phyloP scores from a whole-genome alignment of 2,329 filamentous ascomycete genomes.

The Claviceps sp. region DNA sequence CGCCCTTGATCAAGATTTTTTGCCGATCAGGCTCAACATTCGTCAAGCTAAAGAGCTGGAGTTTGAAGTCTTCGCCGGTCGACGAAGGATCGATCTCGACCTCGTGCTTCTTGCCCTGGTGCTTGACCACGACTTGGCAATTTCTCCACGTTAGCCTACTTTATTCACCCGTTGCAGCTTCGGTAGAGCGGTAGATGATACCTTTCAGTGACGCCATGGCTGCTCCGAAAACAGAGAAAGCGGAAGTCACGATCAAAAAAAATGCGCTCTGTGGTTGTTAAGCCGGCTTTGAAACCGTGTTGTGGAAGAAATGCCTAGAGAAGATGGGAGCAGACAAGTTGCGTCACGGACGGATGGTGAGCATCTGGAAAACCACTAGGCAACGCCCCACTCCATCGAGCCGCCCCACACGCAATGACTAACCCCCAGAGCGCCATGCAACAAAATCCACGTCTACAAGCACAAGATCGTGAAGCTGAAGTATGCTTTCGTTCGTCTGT shows the following conservation, averaged over 20 bases:
- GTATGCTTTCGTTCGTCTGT: background rate
- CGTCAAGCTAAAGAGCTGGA: conserved; percentile 87
- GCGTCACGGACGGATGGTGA: background rate
- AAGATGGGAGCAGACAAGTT: background rate
- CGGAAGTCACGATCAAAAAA: background rate
- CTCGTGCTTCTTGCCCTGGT: conserved; percentile 89
- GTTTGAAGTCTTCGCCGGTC: conserved; percentile 87
- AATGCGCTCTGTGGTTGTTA: background rate
- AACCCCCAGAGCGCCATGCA: background rate
- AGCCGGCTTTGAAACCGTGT: background rate
- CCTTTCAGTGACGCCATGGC: conserved; percentile 40
- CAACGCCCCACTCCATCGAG: background rate
- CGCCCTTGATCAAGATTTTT: conserved; percentile 88
- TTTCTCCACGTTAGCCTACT: conserved; percentile 9
- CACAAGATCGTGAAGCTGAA: too few relatives aligned
- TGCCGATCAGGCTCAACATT: conserved; percentile 93
- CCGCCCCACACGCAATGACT: background rate
- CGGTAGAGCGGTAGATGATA: conserved; percentile 18
- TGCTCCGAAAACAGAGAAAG: background rate
- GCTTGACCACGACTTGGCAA: conserved; percentile 70
- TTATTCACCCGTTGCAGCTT: background rate
- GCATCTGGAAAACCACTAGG: background rate
- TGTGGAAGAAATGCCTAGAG: background rate
- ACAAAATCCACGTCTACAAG: background rate
- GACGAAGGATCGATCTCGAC: conserved; percentile 77